Base-by-base conservation (phyloP, 1,139 yeast species). In the Taphrina confusa region DNA sequence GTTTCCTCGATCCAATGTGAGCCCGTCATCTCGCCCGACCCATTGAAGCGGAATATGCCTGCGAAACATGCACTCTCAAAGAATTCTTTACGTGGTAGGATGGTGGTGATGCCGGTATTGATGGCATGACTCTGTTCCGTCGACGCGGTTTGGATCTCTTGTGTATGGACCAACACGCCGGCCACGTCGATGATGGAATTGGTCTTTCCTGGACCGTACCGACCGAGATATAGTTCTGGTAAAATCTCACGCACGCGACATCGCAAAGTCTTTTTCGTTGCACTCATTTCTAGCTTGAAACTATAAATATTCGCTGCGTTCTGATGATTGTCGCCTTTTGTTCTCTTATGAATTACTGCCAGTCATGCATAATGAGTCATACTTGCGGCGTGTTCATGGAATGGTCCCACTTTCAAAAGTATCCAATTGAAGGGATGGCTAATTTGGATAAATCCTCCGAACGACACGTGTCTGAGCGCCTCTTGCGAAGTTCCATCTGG, bases 51-150 rank as follows among this genome's bases (percentile, higher is more conserved):
- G 25, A 45, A 45, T 1, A 45, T 27, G 25, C 50, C 50, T 18
- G 50, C 50, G 30, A 28, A 45, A 18, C 50, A 45, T 11, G 50
- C 50, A 14, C 30, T 45, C n/a, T 45, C 50, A 25, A 45, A 45
- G 14, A 45, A 45, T 22, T 45, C 37, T 14, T 28, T n/a, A 1
- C 50, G 34, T 5, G 50, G 50, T n/a, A 45, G 50, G 25, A 45
- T 45, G 18, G 50, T 45, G 25, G 50, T 45, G 27, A 45, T 20
- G 30, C 50, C 50, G 18, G 50, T 45, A 45, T 45, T 45, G 25
- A 45, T 27, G 5, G 50, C 50, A 16, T 45, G 37, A 16, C 28
- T 45, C 36, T 30, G 2, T 4, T 18, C 25, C n/a, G 8, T 27
- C 27, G 11, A 28, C 14, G 37, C 27, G 4, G 18, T 27, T 37